Conservation (phyloP, 768 basidiomycete genomes). For the Nidularia sp. region DNA sequence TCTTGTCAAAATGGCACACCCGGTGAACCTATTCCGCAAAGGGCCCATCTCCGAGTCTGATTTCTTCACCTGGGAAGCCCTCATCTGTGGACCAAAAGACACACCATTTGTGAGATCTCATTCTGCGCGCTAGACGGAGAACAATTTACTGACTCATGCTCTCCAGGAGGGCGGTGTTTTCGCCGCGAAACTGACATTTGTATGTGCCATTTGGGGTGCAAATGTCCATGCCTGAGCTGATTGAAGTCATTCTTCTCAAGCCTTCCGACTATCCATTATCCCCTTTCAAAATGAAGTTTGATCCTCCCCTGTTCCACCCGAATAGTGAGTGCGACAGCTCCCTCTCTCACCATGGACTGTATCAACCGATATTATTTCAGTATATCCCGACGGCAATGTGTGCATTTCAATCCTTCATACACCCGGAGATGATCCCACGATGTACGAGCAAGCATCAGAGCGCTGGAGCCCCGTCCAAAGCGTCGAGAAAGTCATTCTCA, state of each 20-base stretch:
- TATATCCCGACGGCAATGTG: slow-evolving; percentile 94
- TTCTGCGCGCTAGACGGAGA: not conserved
- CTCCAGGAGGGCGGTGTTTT: slow-evolving; percentile 91
- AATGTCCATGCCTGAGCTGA: not conserved
- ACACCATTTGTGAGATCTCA: slow-evolving; percentile 76
- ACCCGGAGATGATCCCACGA: slow-evolving; percentile 86
- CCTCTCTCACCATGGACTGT: too few relatives aligned
- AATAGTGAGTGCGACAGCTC: slow-evolving; percentile 73
- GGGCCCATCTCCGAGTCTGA: slow-evolving; percentile 90
- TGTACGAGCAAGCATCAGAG: slow-evolving; percentile 94
- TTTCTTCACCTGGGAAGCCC: slow-evolving; percentile 95
- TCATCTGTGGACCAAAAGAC: slow-evolving; percentile 91
- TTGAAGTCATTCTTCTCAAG: slow-evolving; percentile 30
- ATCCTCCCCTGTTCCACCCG: slow-evolving; percentile 95
- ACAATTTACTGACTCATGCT: slow-evolving; percentile 3
- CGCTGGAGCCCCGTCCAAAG: slow-evolving; percentile 99
- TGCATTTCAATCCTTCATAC: slow-evolving; percentile 98
- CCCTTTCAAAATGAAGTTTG: slow-evolving; percentile 99
- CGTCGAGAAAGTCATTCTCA: slow-evolving; percentile 94
- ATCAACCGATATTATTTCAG: slow-evolving; percentile 38
- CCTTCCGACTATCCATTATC: slow-evolving; percentile 94
- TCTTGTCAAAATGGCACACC: slow-evolving; percentile 1
- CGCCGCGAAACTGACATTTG: slow-evolving; percentile 87
- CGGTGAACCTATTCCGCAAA: slow-evolving; percentile 19
- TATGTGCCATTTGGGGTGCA: slow-evolving; percentile 40